Evolutionary conservation across 352 stramenopile species (phyloP), one percentile per base, ranked within the genome.

Genomic region (Phytophthora meadii): DNA sequence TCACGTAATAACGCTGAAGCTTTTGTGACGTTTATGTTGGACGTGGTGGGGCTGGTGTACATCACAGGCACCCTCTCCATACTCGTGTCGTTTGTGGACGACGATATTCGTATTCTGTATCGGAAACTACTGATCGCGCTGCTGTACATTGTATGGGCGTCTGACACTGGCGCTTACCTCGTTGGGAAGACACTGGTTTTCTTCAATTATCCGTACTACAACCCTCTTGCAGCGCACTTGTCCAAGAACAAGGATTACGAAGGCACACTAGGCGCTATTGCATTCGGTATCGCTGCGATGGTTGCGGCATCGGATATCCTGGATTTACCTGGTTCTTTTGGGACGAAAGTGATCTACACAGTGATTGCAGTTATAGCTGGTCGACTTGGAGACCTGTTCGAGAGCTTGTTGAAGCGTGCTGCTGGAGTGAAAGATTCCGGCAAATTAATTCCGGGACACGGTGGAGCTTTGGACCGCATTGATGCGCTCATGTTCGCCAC

Each of bases 171-270:
- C 36, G 94, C 94, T 6, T 99, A 98, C 68, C 90, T 98, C 49
- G 84, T 88, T 2, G 96, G 96, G 24, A 88, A 97, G 49, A 64
- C 82, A 9, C 94, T 96, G 47, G 93, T 88, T 7, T 85, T 82
- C 24, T 95, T 88, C 22, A 91, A 97, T 28, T 85, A 98, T 22
- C 82, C 81, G 19, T 73, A 77, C 28, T 87, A 98, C 40, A 77
- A 85, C 28, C 74, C 77, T 12, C 81, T 95, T 6, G 94, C 94
- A 1, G 86, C 89, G 5, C 90, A 93, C 44, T 73, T 97, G n/a
- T 98, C 89, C 40, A 95, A 94, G 8, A 98, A 98, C 81, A 99
- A 99, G 65, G 97, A 97, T 32, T 89, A 98, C 14, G 96, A 99
- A 78, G 96, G 95, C 25, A 92, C 96, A 11, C 50, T 98, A 15